Evolutionary conservation across 176 grass and related monocot genomes (phyloP).

Genomic region (Hordeum vulgare): MorexV3_pseudomolecules_assembly NC_058522.1:441108473-441108972

Average conservation of each 20-base stretch:
- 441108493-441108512: too few relatives aligned
- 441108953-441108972: not conserved
- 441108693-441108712: not conserved
- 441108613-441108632: too few relatives aligned
- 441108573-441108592: not conserved
- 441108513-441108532: too few relatives aligned
- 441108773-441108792: not conserved
- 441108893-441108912: too few relatives aligned
- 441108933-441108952: too few relatives aligned
- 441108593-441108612: not conserved
- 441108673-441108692: not conserved
- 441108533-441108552: too few relatives aligned
- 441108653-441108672: not conserved
- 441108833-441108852: not conserved
- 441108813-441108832: not conserved
- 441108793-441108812: not conserved
- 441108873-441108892: not conserved
- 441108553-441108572: too few relatives aligned
- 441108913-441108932: too few relatives aligned
- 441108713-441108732: conserved; percentile 3
- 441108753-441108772: not conserved
- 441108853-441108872: not conserved
- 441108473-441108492: too few relatives aligned
- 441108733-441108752: not conserved
- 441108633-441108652: not conserved